phyloP scores from a whole-genome alignment of 345 rosid species.

The Sisymbrium irio region DNA sequence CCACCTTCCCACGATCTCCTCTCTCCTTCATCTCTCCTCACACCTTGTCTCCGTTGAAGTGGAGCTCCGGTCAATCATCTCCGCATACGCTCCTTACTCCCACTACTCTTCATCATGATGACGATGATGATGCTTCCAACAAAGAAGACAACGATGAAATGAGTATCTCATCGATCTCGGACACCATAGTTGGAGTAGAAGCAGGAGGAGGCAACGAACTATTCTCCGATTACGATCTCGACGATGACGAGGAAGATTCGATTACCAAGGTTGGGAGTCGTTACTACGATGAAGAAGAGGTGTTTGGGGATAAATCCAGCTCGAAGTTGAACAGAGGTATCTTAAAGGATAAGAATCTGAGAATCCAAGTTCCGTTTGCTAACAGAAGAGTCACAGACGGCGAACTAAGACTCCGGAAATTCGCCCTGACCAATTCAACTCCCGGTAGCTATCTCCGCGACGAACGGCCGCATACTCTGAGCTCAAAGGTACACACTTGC shows the following conservation, averaged over 20 bases:
- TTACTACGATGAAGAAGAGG: conserved; percentile 42
- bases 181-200: not conserved
- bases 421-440: conserved; percentile 35
- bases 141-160: conserved; percentile 36
- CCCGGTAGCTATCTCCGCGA: conserved; percentile 39
- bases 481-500: conserved; percentile 37
- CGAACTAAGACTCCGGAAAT: conserved; percentile 35
- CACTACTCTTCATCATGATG: conserved; percentile 1
- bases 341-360: conserved; percentile 52
- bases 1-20: conserved; percentile 19
- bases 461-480: conserved; percentile 47
- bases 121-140: conserved; percentile 15
- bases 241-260: conserved; percentile 31
- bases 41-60: conserved; percentile 57
- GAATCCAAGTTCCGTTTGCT: conserved; percentile 56
- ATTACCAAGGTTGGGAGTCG: not conserved
- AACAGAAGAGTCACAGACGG: conserved; percentile 58
- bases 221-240: conserved; percentile 43
- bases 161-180: conserved; percentile 67
- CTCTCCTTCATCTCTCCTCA: conserved; percentile 35
- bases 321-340: conserved; percentile 59
- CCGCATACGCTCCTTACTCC: conserved; percentile 53
- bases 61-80: conserved; percentile 45
- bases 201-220: conserved; percentile 29
- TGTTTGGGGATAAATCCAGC: conserved; percentile 30